These are phyloP conservation scores for Linum lewisii DNA, from an alignment of 345 rosid genomes.

Conservation along the genomic window DNA sequence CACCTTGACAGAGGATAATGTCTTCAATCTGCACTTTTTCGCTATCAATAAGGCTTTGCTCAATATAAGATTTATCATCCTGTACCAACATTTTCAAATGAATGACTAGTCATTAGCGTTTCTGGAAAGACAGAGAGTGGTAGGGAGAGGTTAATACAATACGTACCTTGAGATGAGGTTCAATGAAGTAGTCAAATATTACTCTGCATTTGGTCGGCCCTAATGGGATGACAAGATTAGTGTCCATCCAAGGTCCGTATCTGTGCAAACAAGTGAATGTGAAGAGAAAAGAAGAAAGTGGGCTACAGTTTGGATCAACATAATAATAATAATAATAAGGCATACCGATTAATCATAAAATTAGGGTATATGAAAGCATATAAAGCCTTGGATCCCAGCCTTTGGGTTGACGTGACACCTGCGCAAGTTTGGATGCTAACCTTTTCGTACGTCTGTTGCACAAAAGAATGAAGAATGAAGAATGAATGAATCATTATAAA, in stretches of 20 bases:
- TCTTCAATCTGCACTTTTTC: constrained; percentile 83
- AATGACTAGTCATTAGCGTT: background rate
- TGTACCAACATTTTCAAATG: constrained; percentile 19
- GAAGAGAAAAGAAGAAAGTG: background rate
- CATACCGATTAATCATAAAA: constrained; percentile 90
- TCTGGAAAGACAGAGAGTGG: background rate
- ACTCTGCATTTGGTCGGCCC: constrained; percentile 69
- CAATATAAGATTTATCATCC: constrained; percentile 56
- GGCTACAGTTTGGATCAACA: too few species aligned
- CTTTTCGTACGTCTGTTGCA: constrained; percentile 47
- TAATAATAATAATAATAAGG: too few species aligned
- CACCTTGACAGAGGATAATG: constrained; percentile 56
- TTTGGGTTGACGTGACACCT: constrained; percentile 35
- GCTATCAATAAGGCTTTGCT: constrained; percentile 62
- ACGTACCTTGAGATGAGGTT: constrained; percentile 48
- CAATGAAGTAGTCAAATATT: constrained; percentile 80
- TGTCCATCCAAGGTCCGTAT: constrained; percentile 98
- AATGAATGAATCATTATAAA: too few species aligned
- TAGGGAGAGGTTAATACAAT: background rate
- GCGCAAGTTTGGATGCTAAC: constrained; percentile 82
- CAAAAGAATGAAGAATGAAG: too few species aligned
- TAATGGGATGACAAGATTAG: constrained; percentile 71
- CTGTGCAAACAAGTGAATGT: constrained; percentile 22
- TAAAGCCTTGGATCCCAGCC: constrained; percentile 72
- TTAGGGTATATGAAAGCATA: constrained; percentile 89